These are phyloP conservation scores for Chlamydomonas incerta DNA, from an alignment of 139 green algal genomes.

Conservation along the genomic window DNA sequence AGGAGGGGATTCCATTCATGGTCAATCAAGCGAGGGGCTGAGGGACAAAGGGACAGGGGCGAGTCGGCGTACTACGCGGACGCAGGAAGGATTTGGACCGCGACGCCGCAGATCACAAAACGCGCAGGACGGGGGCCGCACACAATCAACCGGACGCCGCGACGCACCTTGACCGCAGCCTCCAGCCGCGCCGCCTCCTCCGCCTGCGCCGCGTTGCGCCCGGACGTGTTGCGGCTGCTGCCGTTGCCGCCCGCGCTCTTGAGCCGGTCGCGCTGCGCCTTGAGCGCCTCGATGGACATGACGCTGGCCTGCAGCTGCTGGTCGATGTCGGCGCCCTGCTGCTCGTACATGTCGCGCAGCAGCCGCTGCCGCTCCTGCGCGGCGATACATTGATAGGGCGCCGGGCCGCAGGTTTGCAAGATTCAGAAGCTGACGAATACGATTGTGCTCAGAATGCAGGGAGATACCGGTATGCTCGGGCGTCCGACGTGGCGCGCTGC, in stretches of 20 bases:
- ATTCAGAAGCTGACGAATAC: no score
- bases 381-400: neutral
- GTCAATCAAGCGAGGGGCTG: no score
- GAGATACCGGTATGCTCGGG: no score
- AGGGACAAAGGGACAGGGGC: neutral
- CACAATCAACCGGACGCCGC: no score
- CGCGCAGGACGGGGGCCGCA: no score
- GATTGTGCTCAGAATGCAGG: no score
- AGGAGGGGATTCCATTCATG: no score
- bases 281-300: constrained; percentile 6
- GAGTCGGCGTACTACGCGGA: no score
- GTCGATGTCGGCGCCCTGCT: constrained; percentile 36
- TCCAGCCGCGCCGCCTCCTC: constrained; percentile 39
- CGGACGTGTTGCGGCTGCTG: constrained; percentile 20
- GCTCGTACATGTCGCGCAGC: constrained; percentile 43
- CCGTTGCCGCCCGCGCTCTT: constrained; percentile 1
- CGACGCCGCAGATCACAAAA: no score
- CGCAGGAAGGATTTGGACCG: no score
- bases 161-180: constrained; percentile 34
- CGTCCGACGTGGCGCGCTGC: no score
- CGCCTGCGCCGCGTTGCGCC: constrained; percentile 35
- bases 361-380: constrained; percentile 36
- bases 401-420: no score
- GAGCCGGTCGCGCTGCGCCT: constrained; percentile 32
- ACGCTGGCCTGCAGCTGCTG: constrained; percentile 19